A percentile compares a stretch with the other conserved stretches of the same genome.
These are phyloP conservation scores for Cenchrus fungigraminus DNA, from an alignment of 176 grass and related monocot species.

Conservation along the genomic window DNA sequence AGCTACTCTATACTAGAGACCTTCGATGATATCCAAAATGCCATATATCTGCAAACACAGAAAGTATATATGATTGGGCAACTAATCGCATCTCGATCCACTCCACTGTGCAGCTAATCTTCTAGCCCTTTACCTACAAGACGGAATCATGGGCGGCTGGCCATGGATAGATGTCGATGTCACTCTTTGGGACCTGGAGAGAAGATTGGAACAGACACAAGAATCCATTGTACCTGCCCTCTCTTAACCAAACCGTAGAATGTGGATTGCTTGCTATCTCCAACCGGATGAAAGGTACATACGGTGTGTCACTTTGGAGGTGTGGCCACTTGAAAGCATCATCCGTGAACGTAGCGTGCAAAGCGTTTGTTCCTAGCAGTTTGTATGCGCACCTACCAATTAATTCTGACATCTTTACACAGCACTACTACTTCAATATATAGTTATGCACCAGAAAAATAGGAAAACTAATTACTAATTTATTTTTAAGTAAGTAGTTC, in stretches of 20 bases:
- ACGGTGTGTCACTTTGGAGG: not conserved
- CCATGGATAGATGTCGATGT: conserved; percentile 35
- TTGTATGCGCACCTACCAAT: not conserved
- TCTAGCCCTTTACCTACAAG: not conserved
- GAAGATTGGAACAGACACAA: conserved; percentile 10
- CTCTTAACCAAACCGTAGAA: conserved; percentile 41
- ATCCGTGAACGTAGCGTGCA: not conserved
- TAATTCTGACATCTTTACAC: conserved; percentile 1
- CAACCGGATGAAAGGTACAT: conserved; percentile 9
- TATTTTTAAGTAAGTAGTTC: no score
- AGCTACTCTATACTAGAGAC: not conserved
- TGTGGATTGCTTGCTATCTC: conserved; percentile 17
- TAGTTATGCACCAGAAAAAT: not conserved
- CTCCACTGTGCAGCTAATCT: conserved; percentile 17
- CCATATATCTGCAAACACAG: not conserved
- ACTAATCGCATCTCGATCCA: conserved; percentile 9
- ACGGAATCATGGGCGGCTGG: conserved; percentile 22
- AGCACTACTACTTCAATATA: no score
- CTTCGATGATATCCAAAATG: not conserved
- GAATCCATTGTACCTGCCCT: conserved; percentile 28
- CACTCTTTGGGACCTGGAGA: not conserved
- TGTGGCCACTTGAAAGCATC: not conserved
- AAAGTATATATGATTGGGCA: not conserved
- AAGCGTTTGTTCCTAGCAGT: not conserved
- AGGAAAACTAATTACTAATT: not conserved